Evolutionary conservation across 2,329 filamentous ascomycete species (phyloP), one percentile per base, ranked within the genome.

Genomic region (Aspergillus spinulosporus): DNA sequence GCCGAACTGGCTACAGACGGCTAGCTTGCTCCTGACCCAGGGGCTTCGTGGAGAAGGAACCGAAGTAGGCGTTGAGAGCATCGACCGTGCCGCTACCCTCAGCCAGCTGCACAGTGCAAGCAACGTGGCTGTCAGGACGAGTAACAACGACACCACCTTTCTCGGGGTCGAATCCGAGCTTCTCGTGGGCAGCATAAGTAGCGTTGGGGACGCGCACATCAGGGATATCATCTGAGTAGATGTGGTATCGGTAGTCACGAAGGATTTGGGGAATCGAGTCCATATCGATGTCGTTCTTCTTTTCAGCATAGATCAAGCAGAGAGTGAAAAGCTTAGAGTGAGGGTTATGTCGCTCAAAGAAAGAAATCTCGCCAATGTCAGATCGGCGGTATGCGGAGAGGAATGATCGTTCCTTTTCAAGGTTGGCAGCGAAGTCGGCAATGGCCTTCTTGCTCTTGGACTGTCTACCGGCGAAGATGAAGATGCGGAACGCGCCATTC

Each of bases 401-500:
- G 79, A 96, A 96, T 0, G 88, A 92, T 42, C 76, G 77, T 65
- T 86, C 84, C 66, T 82, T 83, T 49, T 80, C 76, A 45, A 96
- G 76, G 64, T 86, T 80, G 39, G 78, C 73, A 4, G 86, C 85
- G 47, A 97, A 83, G 68, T 95, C 90, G 14, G 77, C 69, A 21
- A 96, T 78, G 0, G 92, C 89, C 47, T 75, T 74, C 42, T 79
- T 78, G 11, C 85, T 87, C 46, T 79, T 78, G 11, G 76, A 68
- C 6, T 85, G 85, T 42, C 81, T 79, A 55, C 92, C 92, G n/a
- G 84, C 91, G 71, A 95, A 96, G 60, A 96, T 74, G 71, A 92
- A 95, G 59, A 96, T 81, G 54, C 92, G 84, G 80, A 92, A 96
- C 1, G 91, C 87, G 43, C 92, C 92, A 73, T 96, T 96, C 57